Percentiles rank a stretch among this genome's conserved stretches.
Conservation (phyloP, 148 eudicot species). For the Amaranthus palmeri region DNA sequence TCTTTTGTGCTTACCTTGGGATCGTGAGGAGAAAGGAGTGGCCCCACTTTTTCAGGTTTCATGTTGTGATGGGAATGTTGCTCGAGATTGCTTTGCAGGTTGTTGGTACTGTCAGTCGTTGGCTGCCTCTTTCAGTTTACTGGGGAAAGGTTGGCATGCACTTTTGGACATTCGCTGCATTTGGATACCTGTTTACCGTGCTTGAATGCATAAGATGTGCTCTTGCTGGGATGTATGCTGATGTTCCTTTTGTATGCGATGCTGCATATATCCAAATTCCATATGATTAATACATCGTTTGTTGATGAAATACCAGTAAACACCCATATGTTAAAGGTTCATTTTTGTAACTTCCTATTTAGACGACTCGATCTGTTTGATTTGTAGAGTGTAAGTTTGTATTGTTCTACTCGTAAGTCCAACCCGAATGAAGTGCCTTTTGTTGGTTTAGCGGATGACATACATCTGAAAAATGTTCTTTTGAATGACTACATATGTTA, state of each 20-base stretch:
- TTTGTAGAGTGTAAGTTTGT: background rate
- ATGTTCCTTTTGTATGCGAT: constrained; percentile 69
- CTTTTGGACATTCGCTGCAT: constrained; percentile 65
- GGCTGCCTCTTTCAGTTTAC: constrained; percentile 63
- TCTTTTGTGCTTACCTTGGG: constrained; percentile 64
- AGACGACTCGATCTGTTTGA: background rate
- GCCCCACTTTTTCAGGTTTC: constrained; percentile 95
- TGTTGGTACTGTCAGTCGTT: constrained; percentile 55
- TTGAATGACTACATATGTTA: too few species aligned
- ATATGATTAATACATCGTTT: constrained; percentile 14
- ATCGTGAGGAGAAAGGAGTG: constrained; percentile 79
- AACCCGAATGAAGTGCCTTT: background rate
- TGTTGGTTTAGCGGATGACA: background rate
- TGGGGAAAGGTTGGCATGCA: constrained; percentile 88
- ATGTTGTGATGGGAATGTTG: constrained; percentile 79
- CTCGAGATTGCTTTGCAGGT: constrained; percentile 75
- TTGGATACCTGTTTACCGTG: constrained; percentile 55
- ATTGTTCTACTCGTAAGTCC: background rate
- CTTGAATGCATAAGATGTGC: constrained; percentile 65
- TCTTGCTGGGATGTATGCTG: constrained; percentile 81
- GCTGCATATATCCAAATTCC: constrained; percentile 74
- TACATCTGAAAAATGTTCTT: too few species aligned
- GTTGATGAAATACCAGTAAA: background rate
- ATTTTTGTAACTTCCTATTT: background rate
- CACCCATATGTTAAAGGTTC: background rate